Percentiles rank a stretch among this genome's conserved stretches.
Conservation (phyloP, 768 basidiomycete species). For the Pulveroboletus sp. region DNA sequence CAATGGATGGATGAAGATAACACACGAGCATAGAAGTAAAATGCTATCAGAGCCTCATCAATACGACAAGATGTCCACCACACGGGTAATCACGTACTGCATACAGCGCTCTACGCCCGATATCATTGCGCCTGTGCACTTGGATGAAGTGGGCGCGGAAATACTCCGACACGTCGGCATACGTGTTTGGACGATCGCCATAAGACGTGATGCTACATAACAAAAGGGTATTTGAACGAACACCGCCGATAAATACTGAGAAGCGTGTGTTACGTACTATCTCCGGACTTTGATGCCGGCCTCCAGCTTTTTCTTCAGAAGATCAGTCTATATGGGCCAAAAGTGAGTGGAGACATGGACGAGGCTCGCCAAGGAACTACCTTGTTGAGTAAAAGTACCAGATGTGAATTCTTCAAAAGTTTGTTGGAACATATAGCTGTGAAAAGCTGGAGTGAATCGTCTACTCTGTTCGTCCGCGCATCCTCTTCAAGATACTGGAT, state of each 20-base stretch:
- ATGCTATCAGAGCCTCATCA: conserved; percentile 39
- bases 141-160: conserved; percentile 84
- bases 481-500: conserved; percentile 78
- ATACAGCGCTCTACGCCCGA: conserved; percentile 54
- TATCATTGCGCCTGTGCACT: conserved; percentile 64
- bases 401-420: conserved; percentile 64
- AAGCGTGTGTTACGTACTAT: conserved; percentile 50
- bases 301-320: conserved; percentile 67
- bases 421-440: conserved; percentile 70
- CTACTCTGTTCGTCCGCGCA: conserved; percentile 69
- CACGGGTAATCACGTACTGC: conserved; percentile 44
- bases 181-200: conserved; percentile 66
- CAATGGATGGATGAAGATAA: conserved; percentile 3
- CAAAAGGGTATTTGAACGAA: background rate
- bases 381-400: conserved; percentile 78
- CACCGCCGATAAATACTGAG: background rate
- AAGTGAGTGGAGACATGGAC: conserved; percentile 5
- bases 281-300: conserved; percentile 64
- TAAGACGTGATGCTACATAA: conserved; percentile 66
- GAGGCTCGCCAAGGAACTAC: conserved; percentile 31
- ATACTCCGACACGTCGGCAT: conserved; percentile 66
- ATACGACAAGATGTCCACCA: background rate
- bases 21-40: conserved; percentile 67
- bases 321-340: conserved; percentile 48
- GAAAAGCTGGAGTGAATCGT: conserved; percentile 79